Conservation (phyloP, 208 protist genomes). For the Acanthamoeba healyi region DNA sequence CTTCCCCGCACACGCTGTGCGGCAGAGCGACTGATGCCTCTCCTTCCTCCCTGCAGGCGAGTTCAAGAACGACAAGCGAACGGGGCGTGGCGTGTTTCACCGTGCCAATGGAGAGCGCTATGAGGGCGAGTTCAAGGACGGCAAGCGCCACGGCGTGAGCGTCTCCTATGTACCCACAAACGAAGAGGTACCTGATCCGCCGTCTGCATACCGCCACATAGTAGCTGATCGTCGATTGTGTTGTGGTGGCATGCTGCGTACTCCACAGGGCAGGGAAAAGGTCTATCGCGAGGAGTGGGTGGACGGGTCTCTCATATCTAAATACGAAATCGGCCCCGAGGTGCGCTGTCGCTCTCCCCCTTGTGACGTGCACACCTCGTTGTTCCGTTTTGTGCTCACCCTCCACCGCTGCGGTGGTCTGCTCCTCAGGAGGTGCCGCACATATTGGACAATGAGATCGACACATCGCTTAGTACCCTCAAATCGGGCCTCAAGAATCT, state of each 20-base stretch:
- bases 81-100: neutral
- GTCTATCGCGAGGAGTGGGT: constrained; percentile 33
- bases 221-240: neutral
- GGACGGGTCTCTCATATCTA: constrained; percentile 41
- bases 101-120: constrained; percentile 56
- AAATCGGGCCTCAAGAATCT: neutral
- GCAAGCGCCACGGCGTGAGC: neutral
- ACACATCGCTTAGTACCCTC: neutral
- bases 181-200: constrained; percentile 9
- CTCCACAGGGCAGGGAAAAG: neutral
- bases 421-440: constrained; percentile 4
- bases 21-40: too few species aligned
- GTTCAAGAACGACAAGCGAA: constrained; percentile 64
- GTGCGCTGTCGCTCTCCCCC: neutral
- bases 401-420: too few species aligned
- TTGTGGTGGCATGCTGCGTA: neutral
- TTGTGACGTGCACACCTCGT: too few species aligned
- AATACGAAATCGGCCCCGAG: constrained; percentile 42
- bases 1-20: too few species aligned
- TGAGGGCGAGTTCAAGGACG: constrained; percentile 53
- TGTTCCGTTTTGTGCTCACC: too few species aligned
- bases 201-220: too few species aligned
- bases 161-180: neutral
- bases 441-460: constrained; percentile 39
- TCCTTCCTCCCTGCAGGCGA: too few species aligned